Conservation (phyloP, 192 early-diverging fungal genomes). For the Pilobolus umbonatus region DNA sequence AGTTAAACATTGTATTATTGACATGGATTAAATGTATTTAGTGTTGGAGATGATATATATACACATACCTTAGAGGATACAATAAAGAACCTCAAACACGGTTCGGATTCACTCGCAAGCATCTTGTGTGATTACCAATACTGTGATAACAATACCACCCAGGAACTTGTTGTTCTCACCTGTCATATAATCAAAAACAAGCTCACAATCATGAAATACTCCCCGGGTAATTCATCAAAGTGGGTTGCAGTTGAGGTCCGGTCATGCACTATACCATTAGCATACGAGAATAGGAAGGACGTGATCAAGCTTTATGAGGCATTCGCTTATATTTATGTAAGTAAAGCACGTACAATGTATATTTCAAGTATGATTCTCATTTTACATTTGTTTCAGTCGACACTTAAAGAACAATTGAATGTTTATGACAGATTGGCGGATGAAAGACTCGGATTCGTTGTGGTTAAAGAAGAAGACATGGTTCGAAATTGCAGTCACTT, state of each 20-base stretch:
- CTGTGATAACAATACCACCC: neutral
- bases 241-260: neutral
- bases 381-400: constrained; percentile 2
- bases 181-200: neutral
- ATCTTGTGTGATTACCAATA: constrained; percentile 2
- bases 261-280: neutral
- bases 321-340: constrained; percentile 5
- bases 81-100: neutral
- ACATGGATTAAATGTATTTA: neutral
- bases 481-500: neutral
- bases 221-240: neutral
- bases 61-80: neutral
- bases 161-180: neutral
- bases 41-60: neutral
- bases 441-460: neutral
- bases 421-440: neutral
- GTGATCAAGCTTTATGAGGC: neutral
- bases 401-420: neutral
- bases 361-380: constrained; percentile 3
- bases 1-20: neutral
- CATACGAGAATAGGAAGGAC: neutral
- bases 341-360: neutral
- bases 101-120: neutral
- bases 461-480: constrained; percentile 3
- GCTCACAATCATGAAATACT: constrained; percentile 4